These are phyloP conservation scores for Vigna angularis DNA, from an alignment of 306 rosid genomes.

Conservation along the genomic window DNA sequence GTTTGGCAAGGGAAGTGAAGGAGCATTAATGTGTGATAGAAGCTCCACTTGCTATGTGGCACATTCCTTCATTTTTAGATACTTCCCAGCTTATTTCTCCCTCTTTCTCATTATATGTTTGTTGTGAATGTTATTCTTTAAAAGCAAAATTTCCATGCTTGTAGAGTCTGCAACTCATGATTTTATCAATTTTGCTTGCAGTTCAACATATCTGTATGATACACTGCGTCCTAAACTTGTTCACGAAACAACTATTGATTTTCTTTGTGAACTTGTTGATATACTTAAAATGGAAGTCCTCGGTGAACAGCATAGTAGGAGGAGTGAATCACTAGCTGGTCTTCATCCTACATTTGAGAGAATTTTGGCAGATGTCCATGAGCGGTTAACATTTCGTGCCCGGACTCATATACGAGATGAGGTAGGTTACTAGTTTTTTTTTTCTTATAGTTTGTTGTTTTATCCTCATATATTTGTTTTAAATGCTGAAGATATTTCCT, in stretches of 20 bases:
- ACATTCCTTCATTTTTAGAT: conserved; percentile 27
- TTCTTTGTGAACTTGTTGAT: conserved; percentile 94
- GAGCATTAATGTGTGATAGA: conserved; percentile 29
- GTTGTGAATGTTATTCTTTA: conserved; percentile 28
- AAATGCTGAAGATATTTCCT: conserved; percentile 4
- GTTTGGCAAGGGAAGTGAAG: conserved; percentile 5
- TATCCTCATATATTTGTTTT: not conserved
- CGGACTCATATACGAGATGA: conserved; percentile 94
- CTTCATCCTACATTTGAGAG: conserved; percentile 89
- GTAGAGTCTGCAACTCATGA: conserved; percentile 13
- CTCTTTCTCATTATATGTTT: conserved; percentile 6
- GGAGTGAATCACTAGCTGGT: conserved; percentile 86
- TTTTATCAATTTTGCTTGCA: conserved; percentile 54
- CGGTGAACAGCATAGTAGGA: conserved; percentile 80
- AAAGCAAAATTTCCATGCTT: conserved; percentile 21
- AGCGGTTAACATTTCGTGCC: conserved; percentile 95
- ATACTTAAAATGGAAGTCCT: conserved; percentile 93
- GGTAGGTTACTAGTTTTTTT: conserved; percentile 52
- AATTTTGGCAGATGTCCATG: conserved; percentile 96
- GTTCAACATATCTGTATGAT: conserved; percentile 90
- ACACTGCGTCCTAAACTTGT: conserved; percentile 94
- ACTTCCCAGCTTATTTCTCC: conserved; percentile 21
- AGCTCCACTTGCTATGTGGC: conserved; percentile 13
- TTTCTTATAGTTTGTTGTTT: conserved; percentile 10
- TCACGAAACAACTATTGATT: conserved; percentile 93